Percentiles rank a stretch among this genome's conserved stretches.
Conservation (phyloP, 495 filamentous ascomycete genomes). For the Aspergillus steynii region DNA sequence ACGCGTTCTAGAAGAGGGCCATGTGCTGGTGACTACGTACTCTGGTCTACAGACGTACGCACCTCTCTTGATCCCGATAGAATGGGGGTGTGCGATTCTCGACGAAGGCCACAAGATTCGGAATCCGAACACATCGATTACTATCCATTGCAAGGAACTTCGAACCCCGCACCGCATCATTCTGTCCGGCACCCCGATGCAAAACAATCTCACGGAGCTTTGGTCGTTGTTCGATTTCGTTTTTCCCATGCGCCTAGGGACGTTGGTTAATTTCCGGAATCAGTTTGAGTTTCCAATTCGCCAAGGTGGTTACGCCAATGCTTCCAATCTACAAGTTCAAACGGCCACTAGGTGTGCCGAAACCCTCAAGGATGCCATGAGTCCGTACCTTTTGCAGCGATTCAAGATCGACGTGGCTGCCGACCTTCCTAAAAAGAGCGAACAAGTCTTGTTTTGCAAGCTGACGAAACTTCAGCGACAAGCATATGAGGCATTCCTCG, state of each 20-base stretch:
- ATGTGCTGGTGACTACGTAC: conserved; percentile 94
- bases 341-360: conserved; percentile 89
- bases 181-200: conserved; percentile 93
- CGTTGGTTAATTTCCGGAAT: conserved; percentile 81
- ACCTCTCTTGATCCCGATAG: conserved; percentile 69
- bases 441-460: conserved; percentile 94
- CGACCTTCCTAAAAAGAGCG: conserved; percentile 90
- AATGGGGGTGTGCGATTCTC: conserved; percentile 92
- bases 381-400: conserved; percentile 88
- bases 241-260: conserved; percentile 92
- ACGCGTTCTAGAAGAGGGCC: conserved; percentile 79
- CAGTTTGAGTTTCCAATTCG: conserved; percentile 92
- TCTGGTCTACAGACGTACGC: conserved; percentile 87
- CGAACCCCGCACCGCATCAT: conserved; percentile 87
- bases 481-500: conserved; percentile 77
- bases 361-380: conserved; percentile 86
- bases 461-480: conserved; percentile 74
- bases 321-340: conserved; percentile 87
- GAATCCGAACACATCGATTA: conserved; percentile 90
- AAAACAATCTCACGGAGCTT: conserved; percentile 94
- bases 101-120: conserved; percentile 98
- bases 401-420: conserved; percentile 92
- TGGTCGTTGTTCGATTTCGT: conserved; percentile 98
- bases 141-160: conserved; percentile 89
- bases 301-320: conserved; percentile 89